A percentile compares a stretch with the other conserved stretches of the same genome.
These are phyloP conservation scores for Marsdenia floribunda DNA, from an alignment of 257 asterid species.

Conservation along the genomic window DNA sequence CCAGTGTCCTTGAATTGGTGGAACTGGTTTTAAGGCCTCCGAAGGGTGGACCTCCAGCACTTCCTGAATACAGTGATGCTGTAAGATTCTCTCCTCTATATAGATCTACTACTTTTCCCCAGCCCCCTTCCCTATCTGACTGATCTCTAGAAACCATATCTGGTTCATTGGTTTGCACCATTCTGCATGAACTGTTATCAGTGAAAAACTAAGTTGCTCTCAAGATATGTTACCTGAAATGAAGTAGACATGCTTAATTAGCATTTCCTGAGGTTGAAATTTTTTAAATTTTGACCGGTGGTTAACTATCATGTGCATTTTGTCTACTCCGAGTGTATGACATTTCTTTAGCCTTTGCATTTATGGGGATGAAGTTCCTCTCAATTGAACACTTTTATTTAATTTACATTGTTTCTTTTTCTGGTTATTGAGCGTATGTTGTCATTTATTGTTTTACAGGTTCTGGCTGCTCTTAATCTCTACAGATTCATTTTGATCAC, in stretches of 20 bases:
- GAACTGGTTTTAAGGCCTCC: conserved; percentile 79
- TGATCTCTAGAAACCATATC: neutral
- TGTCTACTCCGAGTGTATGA: neutral
- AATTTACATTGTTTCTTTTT: conserved; percentile 10
- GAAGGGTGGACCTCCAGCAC: conserved; percentile 80
- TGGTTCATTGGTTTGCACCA: neutral
- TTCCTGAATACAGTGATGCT: conserved; percentile 84
- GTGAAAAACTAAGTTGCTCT: neutral
- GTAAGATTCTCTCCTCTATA: conserved; percentile 39
- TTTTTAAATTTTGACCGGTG: neutral
- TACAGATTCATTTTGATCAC: conserved; percentile 67
- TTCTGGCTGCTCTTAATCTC: conserved; percentile 79
- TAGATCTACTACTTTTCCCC: neutral
- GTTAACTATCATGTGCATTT: neutral
- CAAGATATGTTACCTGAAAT: neutral
- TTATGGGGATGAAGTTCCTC: neutral
- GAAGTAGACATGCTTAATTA: neutral
- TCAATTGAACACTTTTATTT: neutral
- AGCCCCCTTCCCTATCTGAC: neutral
- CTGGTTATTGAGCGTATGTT: no score
- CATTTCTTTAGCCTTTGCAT: neutral
- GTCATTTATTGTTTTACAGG: conserved; percentile 39
- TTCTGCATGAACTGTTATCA: neutral
- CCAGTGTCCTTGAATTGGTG: conserved; percentile 59
- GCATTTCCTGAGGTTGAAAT: neutral